phyloP scores from a whole-genome alignment of 2,329 filamentous ascomycete species.

The Hymenoscyphus occultus region DNA sequence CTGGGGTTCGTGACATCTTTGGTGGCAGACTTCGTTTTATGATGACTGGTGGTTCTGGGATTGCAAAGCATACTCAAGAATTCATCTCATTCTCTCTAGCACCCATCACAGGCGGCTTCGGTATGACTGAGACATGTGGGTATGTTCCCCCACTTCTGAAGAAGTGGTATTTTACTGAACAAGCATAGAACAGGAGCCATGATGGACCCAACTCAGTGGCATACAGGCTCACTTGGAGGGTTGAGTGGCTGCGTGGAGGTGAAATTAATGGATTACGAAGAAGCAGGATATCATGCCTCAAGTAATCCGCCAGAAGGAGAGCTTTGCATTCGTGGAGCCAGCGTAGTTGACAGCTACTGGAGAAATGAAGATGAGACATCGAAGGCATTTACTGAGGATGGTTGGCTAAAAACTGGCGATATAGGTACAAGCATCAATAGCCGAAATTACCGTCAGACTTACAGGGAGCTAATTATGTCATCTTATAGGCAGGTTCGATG shows the following conservation, averaged over 20 bases:
- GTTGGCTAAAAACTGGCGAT: conserved; percentile 42
- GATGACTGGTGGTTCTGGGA: conserved; percentile 88
- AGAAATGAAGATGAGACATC: conserved; percentile 35
- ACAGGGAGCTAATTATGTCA: not conserved
- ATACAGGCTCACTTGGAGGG: not conserved
- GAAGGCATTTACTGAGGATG: conserved; percentile 31
- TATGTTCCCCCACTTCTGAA: conserved; percentile 6
- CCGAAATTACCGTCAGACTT: not conserved
- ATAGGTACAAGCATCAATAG: conserved; percentile 34
- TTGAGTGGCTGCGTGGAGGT: conserved; percentile 60
- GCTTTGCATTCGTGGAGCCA: conserved; percentile 25
- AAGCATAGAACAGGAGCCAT: conserved; percentile 72
- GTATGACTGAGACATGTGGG: conserved; percentile 85
- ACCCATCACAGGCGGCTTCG: conserved; percentile 85
- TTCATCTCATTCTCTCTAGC: conserved; percentile 89
- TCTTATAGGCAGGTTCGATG: conserved; percentile 7
- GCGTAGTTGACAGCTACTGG: conserved; percentile 40
- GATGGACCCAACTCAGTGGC: conserved; percentile 67
- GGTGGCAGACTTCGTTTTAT: conserved; percentile 75
- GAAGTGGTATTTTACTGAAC: not conserved
- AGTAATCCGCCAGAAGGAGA: conserved; percentile 52
- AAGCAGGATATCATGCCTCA: conserved; percentile 70
- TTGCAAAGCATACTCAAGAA: conserved; percentile 78
- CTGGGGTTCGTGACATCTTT: conserved; percentile 5
- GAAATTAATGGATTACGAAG: conserved; percentile 84